Evolutionary conservation across 2,329 filamentous ascomycete genomes (phyloP).

Genomic region (Colletotrichum sojae): DNA sequence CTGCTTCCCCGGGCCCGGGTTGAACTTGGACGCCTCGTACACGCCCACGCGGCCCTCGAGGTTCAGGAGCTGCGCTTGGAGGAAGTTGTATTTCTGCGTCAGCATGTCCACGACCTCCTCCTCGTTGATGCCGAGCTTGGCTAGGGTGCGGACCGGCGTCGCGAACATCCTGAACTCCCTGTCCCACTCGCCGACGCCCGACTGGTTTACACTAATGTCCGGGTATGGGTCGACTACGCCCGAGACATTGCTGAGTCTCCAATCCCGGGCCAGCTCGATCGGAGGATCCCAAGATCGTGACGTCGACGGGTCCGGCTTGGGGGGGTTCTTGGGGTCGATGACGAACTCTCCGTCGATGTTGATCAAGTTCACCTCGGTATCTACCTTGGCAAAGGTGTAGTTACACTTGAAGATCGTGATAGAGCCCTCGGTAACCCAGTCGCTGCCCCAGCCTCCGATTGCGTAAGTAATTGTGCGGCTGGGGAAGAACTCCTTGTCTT

Average conservation of each 20-base stretch:
- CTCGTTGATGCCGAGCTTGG: too few species aligned
- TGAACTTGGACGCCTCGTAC: neutral
- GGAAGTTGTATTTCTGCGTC: neutral
- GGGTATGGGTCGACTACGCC: neutral
- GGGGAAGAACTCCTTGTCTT: neutral
- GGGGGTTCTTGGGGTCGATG: constrained; percentile 23
- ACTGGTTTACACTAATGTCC: neutral
- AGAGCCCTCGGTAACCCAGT: neutral
- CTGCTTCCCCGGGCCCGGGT: neutral
- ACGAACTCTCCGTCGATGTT: constrained; percentile 6
- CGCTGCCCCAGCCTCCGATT: constrained; percentile 4
- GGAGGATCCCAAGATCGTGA: neutral
- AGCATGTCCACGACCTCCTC: neutral
- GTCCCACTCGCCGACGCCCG: neutral
- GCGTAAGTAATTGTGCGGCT: constrained; percentile 2
- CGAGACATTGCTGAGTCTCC: neutral
- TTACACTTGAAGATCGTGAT: constrained; percentile 20
- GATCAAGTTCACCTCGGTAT: constrained; percentile 18
- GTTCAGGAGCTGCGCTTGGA: constrained; percentile 19
- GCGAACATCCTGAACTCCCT: neutral
- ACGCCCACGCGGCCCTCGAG: neutral
- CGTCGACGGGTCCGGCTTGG: constrained; percentile 1
- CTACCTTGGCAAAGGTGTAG: constrained; percentile 16
- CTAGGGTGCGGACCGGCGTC: too few species aligned
- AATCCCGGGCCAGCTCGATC: constrained; percentile 9